Evolutionary conservation across 306 rosid species (phyloP), one percentile per base, ranked within the genome.

Genomic region (Cicer cuneatum): DNA sequence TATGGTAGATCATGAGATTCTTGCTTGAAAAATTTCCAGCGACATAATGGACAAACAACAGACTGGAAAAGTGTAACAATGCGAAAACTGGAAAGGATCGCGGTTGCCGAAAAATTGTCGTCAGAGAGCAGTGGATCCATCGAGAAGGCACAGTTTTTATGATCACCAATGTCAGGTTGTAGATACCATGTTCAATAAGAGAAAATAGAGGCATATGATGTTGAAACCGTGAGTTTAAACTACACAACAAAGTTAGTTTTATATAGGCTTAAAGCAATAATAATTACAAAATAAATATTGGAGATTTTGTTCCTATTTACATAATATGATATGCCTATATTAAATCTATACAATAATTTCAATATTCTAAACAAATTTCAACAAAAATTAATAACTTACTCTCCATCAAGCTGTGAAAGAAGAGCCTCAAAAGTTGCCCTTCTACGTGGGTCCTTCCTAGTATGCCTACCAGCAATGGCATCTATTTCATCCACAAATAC

Each of bases 381-480:
- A 75, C 5, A 59, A 16, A 33, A 11, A 79, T 2, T 41, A 65
- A 63, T 71, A 80, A 90, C 99, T 82, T 80, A 94, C 99, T 90
- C 97, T 75, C 99, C 99, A 69, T 94, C 97, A 76, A 94, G 99
- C 79, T 94, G 99, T 16, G 89, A 81, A 72, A 94, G 74, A 86
- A 94, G 86, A 72, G 97, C 99, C 85, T 94, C 99, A 86, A 94
- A 94, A 21, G 96, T 90, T 80, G 92, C 96, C 75, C 93, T 86
- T 80, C 97, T 87, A 21, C 96, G 87, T 41, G 97, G 99, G 87
- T 94, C 97, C 78, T 86, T 85, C 78, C 92, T 87, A 37, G 95
- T 94, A 74, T 92, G 99, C 71, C 96, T 90, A 85, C 97, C 99
- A 60, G 99, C 99, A 83, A 94, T 90, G 68, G 99, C 99, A 48